Conservation (phyloP, 2,329 filamentous ascomycete species). For the Beauveria rudraprayagi region DNA sequence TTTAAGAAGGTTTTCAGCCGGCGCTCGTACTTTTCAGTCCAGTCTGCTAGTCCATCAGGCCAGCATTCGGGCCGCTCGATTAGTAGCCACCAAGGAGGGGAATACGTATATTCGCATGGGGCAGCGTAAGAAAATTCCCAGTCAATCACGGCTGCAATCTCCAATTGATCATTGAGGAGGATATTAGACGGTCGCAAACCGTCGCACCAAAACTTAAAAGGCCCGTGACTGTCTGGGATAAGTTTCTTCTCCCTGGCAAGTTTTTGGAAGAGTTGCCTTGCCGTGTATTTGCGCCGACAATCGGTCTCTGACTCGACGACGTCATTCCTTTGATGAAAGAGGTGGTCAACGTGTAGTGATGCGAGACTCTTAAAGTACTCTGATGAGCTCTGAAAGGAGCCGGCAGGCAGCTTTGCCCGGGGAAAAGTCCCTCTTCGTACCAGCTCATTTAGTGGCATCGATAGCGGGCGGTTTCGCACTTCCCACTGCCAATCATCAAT, state of each 20-base stretch:
- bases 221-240: neutral
- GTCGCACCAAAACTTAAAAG: neutral
- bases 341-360: neutral
- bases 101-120: neutral
- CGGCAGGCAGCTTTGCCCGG: neutral
- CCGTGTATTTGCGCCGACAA: neutral
- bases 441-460: neutral
- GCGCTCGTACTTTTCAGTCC: neutral
- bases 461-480: neutral
- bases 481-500: neutral
- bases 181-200: neutral
- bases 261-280: neutral
- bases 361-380: neutral
- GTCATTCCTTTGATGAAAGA: neutral
- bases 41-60: neutral
- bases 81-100: conserved; percentile 3
- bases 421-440: neutral
- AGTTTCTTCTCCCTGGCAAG: neutral
- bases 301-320: neutral
- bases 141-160: neutral
- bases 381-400: neutral
- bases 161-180: neutral
- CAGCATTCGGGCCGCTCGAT: neutral
- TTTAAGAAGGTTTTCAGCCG: neutral
- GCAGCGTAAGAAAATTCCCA: neutral